Evolutionary conservation across 73 alveolate species (phyloP).

Genomic region (Uronychia binucleata): DNA sequence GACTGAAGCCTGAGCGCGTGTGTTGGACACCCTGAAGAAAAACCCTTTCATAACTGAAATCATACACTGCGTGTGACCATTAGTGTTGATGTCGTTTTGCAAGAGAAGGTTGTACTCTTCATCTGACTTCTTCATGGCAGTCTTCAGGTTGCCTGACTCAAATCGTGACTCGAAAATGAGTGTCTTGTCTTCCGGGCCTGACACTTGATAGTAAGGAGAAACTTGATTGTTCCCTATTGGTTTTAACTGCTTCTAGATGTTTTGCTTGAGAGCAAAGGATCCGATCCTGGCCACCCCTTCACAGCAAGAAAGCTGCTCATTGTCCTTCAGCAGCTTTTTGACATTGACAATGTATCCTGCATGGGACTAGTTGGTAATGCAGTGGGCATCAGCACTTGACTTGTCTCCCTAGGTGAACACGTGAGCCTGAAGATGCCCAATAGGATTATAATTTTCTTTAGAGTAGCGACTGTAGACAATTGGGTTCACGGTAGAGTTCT

Average conservation of each 20-base stretch:
- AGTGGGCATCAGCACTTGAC: background rate
- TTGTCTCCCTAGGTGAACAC: background rate
- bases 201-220: background rate
- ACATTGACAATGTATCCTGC: slow-evolving; percentile 35
- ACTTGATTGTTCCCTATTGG: background rate
- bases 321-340: slow-evolving; percentile 45
- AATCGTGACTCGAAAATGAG: slow-evolving; percentile 87
- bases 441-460: background rate
- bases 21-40: slow-evolving; percentile 56
- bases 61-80: slow-evolving; percentile 74
- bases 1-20: slow-evolving; percentile 46
- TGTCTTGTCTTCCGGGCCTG: slow-evolving; percentile 64
- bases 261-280: background rate
- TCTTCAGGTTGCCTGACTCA: slow-evolving; percentile 84
- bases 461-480: background rate
- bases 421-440: background rate
- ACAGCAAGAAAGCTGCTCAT: background rate
- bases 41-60: slow-evolving; percentile 48
- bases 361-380: slow-evolving; percentile 6
- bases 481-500: background rate
- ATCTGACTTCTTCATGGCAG: slow-evolving; percentile 46
- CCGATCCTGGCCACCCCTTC: background rate
- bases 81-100: slow-evolving; percentile 82
- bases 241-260: background rate
- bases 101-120: slow-evolving; percentile 74